phyloP scores from a whole-genome alignment of 495 filamentous ascomycete species.

The Xylaria nigripes region DNA sequence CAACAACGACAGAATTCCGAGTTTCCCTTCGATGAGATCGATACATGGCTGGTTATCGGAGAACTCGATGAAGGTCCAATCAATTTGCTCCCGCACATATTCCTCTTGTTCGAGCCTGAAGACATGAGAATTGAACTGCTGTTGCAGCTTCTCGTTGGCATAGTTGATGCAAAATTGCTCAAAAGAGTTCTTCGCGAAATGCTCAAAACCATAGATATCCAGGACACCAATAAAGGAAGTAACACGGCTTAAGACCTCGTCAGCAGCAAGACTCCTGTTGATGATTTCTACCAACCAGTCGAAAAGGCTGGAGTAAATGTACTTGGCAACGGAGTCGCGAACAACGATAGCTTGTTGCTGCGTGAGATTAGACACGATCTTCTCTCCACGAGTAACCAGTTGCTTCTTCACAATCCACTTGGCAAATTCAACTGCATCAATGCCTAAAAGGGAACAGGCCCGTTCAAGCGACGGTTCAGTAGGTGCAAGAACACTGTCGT shows the following conservation, averaged over 20 bases:
- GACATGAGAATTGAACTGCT: slow-evolving; percentile 99
- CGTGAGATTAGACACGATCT: slow-evolving; percentile 92
- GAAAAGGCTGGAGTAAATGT: slow-evolving; percentile 96
- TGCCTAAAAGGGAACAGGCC: slow-evolving; percentile 81
- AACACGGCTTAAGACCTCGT: slow-evolving; percentile 73
- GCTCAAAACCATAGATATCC: slow-evolving; percentile 99
- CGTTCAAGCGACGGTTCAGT: slow-evolving; percentile 72
- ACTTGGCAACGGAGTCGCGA: slow-evolving; percentile 95
- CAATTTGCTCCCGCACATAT: slow-evolving; percentile 92
- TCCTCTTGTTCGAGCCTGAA: slow-evolving; percentile 99
- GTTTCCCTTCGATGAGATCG: slow-evolving; percentile 93
- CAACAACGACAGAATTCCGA: slow-evolving; percentile 84
- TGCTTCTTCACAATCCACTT: slow-evolving; percentile 99
- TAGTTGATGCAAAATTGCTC: slow-evolving; percentile 99
- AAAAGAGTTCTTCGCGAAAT: slow-evolving; percentile 99
- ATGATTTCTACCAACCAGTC: slow-evolving; percentile 98
- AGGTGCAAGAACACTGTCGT: slow-evolving; percentile 73
- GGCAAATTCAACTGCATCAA: slow-evolving; percentile 79
- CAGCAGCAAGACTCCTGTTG: slow-evolving; percentile 81
- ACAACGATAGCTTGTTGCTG: slow-evolving; percentile 93
- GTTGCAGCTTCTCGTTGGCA: slow-evolving; percentile 97
- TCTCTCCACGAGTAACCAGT: slow-evolving; percentile 90
- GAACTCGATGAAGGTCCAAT: slow-evolving; percentile 99
- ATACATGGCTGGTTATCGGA: slow-evolving; percentile 99
- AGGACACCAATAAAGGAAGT: slow-evolving; percentile 96